Percentiles rank a stretch among this genome's conserved stretches.
Conservation (phyloP, 768 basidiomycete genomes). For the Amanita pseudoporphyria region DNA sequence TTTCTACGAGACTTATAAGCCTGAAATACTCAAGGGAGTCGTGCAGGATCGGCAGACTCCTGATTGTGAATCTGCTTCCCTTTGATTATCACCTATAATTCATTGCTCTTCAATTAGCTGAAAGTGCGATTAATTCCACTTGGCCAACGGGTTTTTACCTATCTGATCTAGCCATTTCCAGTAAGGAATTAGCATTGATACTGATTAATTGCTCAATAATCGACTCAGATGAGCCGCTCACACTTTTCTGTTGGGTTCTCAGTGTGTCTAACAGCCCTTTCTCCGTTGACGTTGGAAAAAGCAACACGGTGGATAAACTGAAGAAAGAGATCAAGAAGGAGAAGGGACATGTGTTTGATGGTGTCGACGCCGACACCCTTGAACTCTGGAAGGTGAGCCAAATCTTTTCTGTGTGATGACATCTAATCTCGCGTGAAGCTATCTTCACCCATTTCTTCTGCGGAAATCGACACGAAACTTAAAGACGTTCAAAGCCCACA, state of each 20-base stretch:
- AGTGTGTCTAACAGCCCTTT: conserved; percentile 8
- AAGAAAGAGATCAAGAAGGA: conserved; percentile 11
- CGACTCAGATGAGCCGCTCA: conserved; percentile 7
- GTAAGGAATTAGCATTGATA: conserved; percentile 7
- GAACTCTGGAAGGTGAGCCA: conserved; percentile 13
- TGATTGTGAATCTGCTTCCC: conserved; percentile 7
- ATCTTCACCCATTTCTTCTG: no score
- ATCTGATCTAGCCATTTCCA: conserved; percentile 2
- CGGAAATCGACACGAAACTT: no score
- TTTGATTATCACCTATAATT: conserved; percentile 5
- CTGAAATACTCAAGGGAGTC: conserved; percentile 7
- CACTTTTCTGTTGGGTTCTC: conserved; percentile 14
- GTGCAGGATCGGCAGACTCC: conserved; percentile 8
- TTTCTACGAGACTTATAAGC: neutral
- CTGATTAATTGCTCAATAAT: conserved; percentile 3
- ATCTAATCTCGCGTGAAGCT: no score
- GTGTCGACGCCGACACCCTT: conserved; percentile 7
- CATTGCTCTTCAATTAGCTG: conserved; percentile 5
- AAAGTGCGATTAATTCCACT: conserved; percentile 5
- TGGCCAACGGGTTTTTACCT: conserved; percentile 9
- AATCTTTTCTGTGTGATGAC: conserved; percentile 1
- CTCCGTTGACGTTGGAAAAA: conserved; percentile 10
- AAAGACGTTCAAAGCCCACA: no score
- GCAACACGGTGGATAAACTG: conserved; percentile 9
- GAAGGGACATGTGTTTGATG: conserved; percentile 8